Base-by-base conservation (phyloP, 441 rosid species). In the Gossypium gossypioides region DNA sequence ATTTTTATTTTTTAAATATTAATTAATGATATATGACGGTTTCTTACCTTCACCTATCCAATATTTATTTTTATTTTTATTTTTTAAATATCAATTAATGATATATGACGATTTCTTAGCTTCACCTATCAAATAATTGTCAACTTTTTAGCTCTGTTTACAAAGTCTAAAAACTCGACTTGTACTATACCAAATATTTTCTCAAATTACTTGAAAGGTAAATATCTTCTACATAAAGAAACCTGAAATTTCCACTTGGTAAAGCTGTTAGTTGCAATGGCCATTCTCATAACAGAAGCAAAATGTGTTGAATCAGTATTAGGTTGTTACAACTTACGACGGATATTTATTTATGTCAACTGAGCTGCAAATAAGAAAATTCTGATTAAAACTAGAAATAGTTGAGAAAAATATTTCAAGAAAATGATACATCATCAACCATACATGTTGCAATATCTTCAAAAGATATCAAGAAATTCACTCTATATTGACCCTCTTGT, bases 201-300 rank as follows among this genome's bases (percentile, higher is more conserved):
- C 13, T 16, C 19, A 12, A 67, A 24, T 67, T 24, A 67, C 42
- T 67, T 67, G 71, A 25, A 25, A 67, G 58, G 71, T 48, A 25
- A 7, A 25, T 25, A 48, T 25, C 71, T 67, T 67, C 3, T 8
- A 16, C n/a, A 48, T n/a, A 24, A 67, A 67, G 71, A 67, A 48
- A 67, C 12, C 57, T 48, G 58, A 67, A 66, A 66, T 24, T 7
- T 15, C 57, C 40, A 48, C 40, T 48, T 15, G 57, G 3, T 2
- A 59, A 59, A n/a, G 64, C 16, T 59, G 71, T 48, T 65, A 15
- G 69, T 44, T 67, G 58, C 42, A 15, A 25, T 15, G 57, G 9
- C 58, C 6, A 67, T 50, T 51, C 46, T 51, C 46, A 68, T 50
- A 16, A 51, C 71, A 29, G 44, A 51, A 15, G 59, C 59, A 27